Percentiles rank a stretch among this genome's conserved stretches.
These are phyloP conservation scores for Acacia acuminata DNA, from an alignment of 306 rosid genomes.

Conservation along the genomic window DNA sequence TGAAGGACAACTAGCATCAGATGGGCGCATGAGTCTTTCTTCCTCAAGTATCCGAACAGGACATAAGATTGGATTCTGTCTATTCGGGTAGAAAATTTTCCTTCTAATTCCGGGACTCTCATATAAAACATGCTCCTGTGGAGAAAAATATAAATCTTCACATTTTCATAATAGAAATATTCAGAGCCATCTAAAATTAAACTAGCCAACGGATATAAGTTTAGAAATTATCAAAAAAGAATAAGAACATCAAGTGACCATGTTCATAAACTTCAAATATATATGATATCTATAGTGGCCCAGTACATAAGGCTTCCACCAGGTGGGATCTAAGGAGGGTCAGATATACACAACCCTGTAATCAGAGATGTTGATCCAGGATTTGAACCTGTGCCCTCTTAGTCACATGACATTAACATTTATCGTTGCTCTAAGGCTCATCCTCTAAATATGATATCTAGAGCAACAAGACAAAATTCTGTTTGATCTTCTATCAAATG, in stretches of 20 bases:
- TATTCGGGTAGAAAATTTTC: conserved; percentile 68
- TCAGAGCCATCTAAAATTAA: background rate
- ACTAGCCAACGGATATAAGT: background rate
- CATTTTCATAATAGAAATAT: background rate
- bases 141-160: background rate
- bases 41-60: conserved; percentile 81
- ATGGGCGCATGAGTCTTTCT: conserved; percentile 86
- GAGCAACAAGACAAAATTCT: background rate
- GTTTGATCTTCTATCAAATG: background rate
- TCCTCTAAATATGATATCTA: background rate
- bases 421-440: no score
- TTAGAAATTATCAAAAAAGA: background rate
- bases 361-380: no score
- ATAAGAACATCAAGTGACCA: no score
- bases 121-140: conserved; percentile 76
- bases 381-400: no score
- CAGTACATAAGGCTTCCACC: no score
- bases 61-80: conserved; percentile 58
- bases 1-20: conserved; percentile 75
- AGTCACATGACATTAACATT: no score
- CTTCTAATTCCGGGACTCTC: conserved; percentile 75
- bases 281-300: no score
- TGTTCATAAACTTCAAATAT: no score
- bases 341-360: no score
- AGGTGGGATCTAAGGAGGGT: no score